Evolutionary conservation across 768 basidiomycete species (phyloP).

Genomic region (Pisolithus microcarpus): DNA sequence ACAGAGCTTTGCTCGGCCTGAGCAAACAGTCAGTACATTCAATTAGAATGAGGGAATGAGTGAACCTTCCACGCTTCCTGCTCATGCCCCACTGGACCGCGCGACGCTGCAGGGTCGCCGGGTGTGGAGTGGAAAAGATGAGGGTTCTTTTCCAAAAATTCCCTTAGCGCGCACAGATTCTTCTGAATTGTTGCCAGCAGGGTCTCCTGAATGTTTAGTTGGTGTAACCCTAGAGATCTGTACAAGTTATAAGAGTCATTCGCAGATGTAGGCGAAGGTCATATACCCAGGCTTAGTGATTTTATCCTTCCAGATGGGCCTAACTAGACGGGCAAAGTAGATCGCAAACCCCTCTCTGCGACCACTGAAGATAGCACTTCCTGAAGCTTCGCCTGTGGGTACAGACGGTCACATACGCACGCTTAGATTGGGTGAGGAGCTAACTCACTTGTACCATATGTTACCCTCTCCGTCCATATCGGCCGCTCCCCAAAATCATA

Average conservation of each 20-base stretch:
- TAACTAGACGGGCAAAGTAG: constrained; percentile 77
- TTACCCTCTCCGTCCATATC: constrained; percentile 71
- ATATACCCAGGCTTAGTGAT: constrained; percentile 60
- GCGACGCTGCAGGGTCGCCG: constrained; percentile 54
- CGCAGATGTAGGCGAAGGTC: not conserved
- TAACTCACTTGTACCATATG: constrained; percentile 63
- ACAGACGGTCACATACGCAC: constrained; percentile 1
- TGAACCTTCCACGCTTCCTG: constrained; percentile 87
- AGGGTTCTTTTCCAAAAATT: constrained; percentile 73
- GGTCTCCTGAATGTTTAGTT: constrained; percentile 57
- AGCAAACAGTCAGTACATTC: constrained; percentile 9
- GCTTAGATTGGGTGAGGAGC: not conserved
- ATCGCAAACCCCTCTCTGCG: constrained; percentile 83
- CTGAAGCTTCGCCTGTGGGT: constrained; percentile 52
- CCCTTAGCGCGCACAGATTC: constrained; percentile 70
- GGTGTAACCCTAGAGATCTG: constrained; percentile 42
- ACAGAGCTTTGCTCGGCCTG: constrained; percentile 81
- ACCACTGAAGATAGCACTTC: constrained; percentile 76
- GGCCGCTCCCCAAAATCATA: constrained; percentile 83
- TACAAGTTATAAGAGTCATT: not conserved
- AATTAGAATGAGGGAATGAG: not conserved
- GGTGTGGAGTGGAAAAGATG: constrained; percentile 82
- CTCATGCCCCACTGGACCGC: constrained; percentile 51
- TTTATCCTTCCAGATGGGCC: constrained; percentile 83
- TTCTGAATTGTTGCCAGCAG: constrained; percentile 65